phyloP scores from a whole-genome alignment of 2,329 filamentous ascomycete species.

The Dothidotthia symphoricarpi region DNA sequence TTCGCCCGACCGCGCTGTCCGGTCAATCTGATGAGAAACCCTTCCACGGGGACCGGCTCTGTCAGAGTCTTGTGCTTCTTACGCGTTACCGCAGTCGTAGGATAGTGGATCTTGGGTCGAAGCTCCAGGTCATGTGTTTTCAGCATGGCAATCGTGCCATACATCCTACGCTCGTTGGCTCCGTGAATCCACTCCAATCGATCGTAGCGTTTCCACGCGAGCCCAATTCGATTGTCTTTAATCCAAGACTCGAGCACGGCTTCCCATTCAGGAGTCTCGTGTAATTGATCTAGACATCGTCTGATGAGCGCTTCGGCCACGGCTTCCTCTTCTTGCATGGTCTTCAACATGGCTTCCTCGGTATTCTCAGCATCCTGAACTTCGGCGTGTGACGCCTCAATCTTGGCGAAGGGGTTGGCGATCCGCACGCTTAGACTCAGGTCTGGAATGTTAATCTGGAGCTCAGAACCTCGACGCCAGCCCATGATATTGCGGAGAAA shows the following conservation, averaged over 20 bases:
- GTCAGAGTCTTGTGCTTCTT: conserved; percentile 46
- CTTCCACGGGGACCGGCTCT: conserved; percentile 64
- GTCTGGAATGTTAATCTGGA: conserved; percentile 63
- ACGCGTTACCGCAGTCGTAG: conserved; percentile 49
- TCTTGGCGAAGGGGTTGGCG: conserved; percentile 58
- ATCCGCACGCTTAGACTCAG: conserved; percentile 59
- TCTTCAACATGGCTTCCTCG: conserved; percentile 47
- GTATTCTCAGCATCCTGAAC: conserved; percentile 46
- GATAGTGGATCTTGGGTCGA: conserved; percentile 64
- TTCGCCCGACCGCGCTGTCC: conserved; percentile 61
- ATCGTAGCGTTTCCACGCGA: conserved; percentile 69
- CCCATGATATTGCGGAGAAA: conserved; percentile 62
- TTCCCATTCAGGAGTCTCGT: conserved; percentile 57
- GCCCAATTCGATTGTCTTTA: conserved; percentile 58
- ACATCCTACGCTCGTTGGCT: conserved; percentile 65
- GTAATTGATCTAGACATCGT: conserved; percentile 59
- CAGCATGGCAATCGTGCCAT: conserved; percentile 66
- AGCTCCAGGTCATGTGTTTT: conserved; percentile 65
- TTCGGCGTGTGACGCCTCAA: conserved; percentile 47
- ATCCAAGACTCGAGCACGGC: conserved; percentile 61
- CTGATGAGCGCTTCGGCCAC: conserved; percentile 58
- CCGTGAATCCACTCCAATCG: conserved; percentile 68
- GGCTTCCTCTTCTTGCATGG: conserved; percentile 53
- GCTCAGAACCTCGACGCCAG: conserved; percentile 54
- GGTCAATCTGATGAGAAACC: conserved; percentile 64